These are phyloP conservation scores for Tilletia indica DNA, from an alignment of 1,284 basidiomycete species.

Conservation along the genomic window DNA sequence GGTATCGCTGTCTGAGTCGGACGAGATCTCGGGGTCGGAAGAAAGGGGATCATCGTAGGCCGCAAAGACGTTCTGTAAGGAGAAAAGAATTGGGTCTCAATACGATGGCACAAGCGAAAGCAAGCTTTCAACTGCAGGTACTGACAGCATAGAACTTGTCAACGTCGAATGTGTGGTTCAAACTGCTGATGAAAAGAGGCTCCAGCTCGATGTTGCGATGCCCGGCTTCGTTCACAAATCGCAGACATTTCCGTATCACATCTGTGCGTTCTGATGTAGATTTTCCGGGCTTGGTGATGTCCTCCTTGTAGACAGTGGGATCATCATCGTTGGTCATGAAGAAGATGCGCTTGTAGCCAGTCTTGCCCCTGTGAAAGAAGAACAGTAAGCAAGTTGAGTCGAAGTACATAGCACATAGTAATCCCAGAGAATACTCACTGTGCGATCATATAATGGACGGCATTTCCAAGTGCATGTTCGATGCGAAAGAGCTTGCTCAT, in stretches of 20 bases:
- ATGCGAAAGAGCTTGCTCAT: constrained; percentile 58
- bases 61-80: constrained; percentile 42
- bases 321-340: constrained; percentile 87
- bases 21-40: constrained; percentile 27
- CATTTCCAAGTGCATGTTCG: constrained; percentile 66
- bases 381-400: constrained; percentile 41
- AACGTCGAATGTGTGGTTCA: constrained; percentile 64
- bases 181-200: constrained; percentile 83
- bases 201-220: constrained; percentile 79
- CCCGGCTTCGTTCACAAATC: constrained; percentile 58
- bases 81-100: background rate
- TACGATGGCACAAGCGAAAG: too few relatives aligned
- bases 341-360: constrained; percentile 84
- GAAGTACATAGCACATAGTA: constrained; percentile 78
- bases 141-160: constrained; percentile 78
- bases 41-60: constrained; percentile 40
- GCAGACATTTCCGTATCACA: background rate
- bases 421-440: constrained; percentile 62
- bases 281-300: background rate
- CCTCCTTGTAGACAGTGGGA: constrained; percentile 53
- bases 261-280: background rate
- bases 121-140: constrained; percentile 32
- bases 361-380: constrained; percentile 68
- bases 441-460: constrained; percentile 69
- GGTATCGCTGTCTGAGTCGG: constrained; percentile 27